Evolutionary conservation across 1,284 basidiomycete genomes (phyloP).

Genomic region (Austroboletus niveus): DNA sequence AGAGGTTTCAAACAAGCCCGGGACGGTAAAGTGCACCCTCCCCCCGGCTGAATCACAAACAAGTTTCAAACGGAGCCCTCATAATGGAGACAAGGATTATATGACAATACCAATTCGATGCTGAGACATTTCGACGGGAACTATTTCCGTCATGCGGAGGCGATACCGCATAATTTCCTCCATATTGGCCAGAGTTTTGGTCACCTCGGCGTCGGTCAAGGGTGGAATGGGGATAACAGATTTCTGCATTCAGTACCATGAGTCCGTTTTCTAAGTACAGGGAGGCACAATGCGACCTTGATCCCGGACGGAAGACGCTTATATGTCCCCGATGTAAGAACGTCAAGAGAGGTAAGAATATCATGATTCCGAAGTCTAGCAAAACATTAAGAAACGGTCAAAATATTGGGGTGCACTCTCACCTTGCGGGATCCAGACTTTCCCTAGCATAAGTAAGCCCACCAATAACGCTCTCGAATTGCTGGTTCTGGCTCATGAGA

Average conservation of each 20-base stretch:
- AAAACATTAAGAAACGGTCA: constrained; percentile 1
- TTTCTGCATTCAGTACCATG: constrained; percentile 46
- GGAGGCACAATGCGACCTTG: constrained; percentile 48
- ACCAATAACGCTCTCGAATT: constrained; percentile 72
- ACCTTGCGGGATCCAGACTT: constrained; percentile 68
- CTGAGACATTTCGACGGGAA: constrained; percentile 73
- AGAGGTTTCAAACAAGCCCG: constrained; percentile 73
- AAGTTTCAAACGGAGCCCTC: constrained; percentile 14
- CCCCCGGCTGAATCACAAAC: constrained; percentile 55
- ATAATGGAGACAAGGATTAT: constrained; percentile 7
- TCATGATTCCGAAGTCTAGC: constrained; percentile 83
- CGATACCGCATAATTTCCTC: constrained; percentile 77
- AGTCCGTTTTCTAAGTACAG: constrained; percentile 18
- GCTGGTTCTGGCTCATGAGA: constrained; percentile 78
- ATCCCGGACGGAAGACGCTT: constrained; percentile 74
- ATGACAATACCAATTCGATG: constrained; percentile 62
- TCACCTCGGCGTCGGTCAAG: constrained; percentile 64
- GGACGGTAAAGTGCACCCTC: constrained; percentile 72
- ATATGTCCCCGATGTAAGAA: constrained; percentile 82
- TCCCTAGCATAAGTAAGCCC: constrained; percentile 66
- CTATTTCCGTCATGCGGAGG: constrained; percentile 68
- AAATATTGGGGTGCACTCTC: constrained; percentile 4
- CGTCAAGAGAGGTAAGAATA: constrained; percentile 83
- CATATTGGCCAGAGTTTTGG: constrained; percentile 65
- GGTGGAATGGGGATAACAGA: constrained; percentile 64